Evolutionary conservation across 306 rosid genomes (phyloP).

Genomic region (Gleditsia sinensis): DNA sequence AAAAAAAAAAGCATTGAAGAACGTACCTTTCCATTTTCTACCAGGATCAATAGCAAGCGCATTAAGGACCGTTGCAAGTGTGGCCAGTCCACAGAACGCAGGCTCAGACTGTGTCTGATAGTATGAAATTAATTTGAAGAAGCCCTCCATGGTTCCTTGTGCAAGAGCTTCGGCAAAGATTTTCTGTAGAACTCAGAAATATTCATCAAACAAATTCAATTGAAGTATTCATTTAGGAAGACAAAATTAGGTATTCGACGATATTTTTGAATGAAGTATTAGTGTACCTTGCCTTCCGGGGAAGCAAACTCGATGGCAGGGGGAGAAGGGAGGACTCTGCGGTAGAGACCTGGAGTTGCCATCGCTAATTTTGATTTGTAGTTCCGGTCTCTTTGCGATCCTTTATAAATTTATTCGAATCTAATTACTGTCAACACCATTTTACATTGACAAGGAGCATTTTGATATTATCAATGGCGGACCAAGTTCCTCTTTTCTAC

Average conservation of each 20-base stretch:
- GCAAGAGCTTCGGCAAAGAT: conserved; percentile 68
- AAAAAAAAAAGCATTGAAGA: neutral
- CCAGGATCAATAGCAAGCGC: conserved; percentile 98
- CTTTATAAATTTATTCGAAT: neutral
- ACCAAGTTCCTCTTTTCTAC: neutral
- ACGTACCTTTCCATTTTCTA: conserved; percentile 91
- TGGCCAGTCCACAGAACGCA: conserved; percentile 81
- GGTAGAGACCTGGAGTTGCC: conserved; percentile 62
- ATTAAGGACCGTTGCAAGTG: conserved; percentile 83
- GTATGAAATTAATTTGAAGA: conserved; percentile 83
- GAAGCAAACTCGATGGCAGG: conserved; percentile 77
- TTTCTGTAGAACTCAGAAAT: conserved; percentile 38
- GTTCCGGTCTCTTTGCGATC: neutral
- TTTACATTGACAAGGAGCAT: neutral
- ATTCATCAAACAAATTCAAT: neutral
- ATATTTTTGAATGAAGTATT: neutral
- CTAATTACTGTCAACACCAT: neutral
- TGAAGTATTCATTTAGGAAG: neutral
- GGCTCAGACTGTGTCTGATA: conserved; percentile 97
- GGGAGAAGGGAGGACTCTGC: conserved; percentile 70
- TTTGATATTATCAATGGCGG: neutral
- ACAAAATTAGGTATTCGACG: neutral
- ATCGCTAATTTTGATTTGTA: neutral
- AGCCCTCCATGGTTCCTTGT: conserved; percentile 78
- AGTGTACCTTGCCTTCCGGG: conserved; percentile 58